Percentiles rank a stretch among this genome's conserved stretches.
Conservation (phyloP, 352 stramenopile genomes). For the Blastocystis hominis region DNA sequence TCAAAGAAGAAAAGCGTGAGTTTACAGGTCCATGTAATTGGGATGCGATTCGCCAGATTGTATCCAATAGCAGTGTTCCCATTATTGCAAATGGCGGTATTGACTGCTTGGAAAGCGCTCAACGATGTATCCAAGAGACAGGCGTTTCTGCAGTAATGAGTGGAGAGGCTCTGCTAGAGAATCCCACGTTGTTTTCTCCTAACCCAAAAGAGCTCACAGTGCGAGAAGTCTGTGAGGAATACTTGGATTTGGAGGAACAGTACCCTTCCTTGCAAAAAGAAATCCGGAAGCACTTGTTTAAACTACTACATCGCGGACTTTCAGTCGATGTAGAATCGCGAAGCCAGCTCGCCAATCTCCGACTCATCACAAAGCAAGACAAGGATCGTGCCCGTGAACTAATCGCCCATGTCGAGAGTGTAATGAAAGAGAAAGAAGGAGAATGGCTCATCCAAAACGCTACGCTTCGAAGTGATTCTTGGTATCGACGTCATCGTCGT, state of each 20-base stretch:
- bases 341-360: not conserved
- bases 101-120: constrained; percentile 70
- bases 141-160: constrained; percentile 78
- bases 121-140: constrained; percentile 69
- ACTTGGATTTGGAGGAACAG: constrained; percentile 66
- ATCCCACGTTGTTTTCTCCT: constrained; percentile 71
- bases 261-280: constrained; percentile 72
- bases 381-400: not conserved
- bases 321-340: not conserved
- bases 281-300: constrained; percentile 75
- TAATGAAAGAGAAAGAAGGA: not conserved
- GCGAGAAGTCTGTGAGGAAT: constrained; percentile 67
- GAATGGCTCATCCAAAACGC: not conserved
- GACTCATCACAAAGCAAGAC: not conserved
- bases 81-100: constrained; percentile 79
- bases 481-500: not conserved
- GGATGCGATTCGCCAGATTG: constrained; percentile 74
- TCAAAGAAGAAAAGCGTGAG: constrained; percentile 77
- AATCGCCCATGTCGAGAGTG: not conserved
- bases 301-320: constrained; percentile 65
- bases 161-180: constrained; percentile 76
- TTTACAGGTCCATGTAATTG: constrained; percentile 69
- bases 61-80: constrained; percentile 70
- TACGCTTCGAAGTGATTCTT: not conserved
- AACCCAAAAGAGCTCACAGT: not conserved